phyloP scores from a whole-genome alignment of 2,329 filamentous ascomycete genomes.

The Exophiala bonariae region DNA sequence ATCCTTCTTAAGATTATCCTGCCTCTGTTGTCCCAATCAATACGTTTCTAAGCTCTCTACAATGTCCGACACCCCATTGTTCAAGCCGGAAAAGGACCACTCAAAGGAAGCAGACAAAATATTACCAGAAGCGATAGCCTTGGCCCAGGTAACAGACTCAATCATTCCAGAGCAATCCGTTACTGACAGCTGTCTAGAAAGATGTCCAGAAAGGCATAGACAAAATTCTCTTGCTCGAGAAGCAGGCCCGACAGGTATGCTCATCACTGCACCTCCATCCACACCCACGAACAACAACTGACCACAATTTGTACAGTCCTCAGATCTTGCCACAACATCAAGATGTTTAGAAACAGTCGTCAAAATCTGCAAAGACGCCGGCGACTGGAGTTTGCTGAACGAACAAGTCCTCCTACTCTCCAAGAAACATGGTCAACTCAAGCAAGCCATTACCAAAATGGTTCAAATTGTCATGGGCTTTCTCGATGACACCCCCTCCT shows the following conservation, averaged over 20 bases:
- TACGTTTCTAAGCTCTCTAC: slow-evolving; percentile 32
- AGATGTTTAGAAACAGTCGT: slow-evolving; percentile 84
- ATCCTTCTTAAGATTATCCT: too few relatives aligned
- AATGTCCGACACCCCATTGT: slow-evolving; percentile 76
- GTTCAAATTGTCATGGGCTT: slow-evolving; percentile 95
- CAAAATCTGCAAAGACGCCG: slow-evolving; percentile 88
- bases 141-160: slow-evolving; percentile 68
- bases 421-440: slow-evolving; percentile 99
- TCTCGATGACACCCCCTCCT: slow-evolving; percentile 77
- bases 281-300: slow-evolving; percentile 8
- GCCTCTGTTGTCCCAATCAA: too few relatives aligned
- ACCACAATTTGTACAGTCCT: slow-evolving; percentile 61
- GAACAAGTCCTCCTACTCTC: slow-evolving; percentile 94
- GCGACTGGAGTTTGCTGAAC: slow-evolving; percentile 92
- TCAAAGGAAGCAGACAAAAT: slow-evolving; percentile 91
- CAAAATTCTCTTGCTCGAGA: slow-evolving; percentile 88
- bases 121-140: slow-evolving; percentile 84
- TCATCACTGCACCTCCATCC: slow-evolving; percentile 3
- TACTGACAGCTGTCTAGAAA: slow-evolving; percentile 36
- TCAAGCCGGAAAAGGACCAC: slow-evolving; percentile 99
- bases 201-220: slow-evolving; percentile 88
- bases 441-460: slow-evolving; percentile 98
- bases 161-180: not conserved
- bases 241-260: slow-evolving; percentile 90
- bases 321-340: slow-evolving; percentile 93